Evolutionary conservation across 2,329 filamentous ascomycete species (phyloP), one percentile per base, ranked within the genome.

Genomic region (Stagonosporopsis cucurbitacearum): DNA sequence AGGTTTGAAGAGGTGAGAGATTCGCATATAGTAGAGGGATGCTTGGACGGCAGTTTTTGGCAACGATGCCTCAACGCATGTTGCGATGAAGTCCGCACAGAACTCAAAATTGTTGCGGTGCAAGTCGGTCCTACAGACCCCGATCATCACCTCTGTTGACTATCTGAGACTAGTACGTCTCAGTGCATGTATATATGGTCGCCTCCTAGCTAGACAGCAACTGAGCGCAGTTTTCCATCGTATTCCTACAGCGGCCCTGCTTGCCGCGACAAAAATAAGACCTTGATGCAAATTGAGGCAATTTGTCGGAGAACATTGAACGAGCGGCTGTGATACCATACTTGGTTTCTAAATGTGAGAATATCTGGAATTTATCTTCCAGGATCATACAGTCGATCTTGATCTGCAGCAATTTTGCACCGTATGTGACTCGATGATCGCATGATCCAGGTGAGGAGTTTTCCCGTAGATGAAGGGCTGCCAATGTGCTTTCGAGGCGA

Each of bases 31-130:
- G 40, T 69, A 70, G 4, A 79, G 52, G 2, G 60, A 62, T 3
- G 69, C 65, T 59, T 77, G 75, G 13, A 79, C 75, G 1, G 67
- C 68, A 3, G 78, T 63, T 26, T 75, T 78, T 0, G 77, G 74
- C 0, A 78, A 63, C 12, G 65, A 75, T n/a, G 72, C 67, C 0
- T 35, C 22, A 0, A 39, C 58, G 54, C 73, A 75, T 2, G 65
- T 63, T 1, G 52, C 41, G 25, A 78, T 75, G 19, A 78, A 64
- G 1, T 44, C 53, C 5, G 4, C 11, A 50, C 49, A 59, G 75
- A 77, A 9, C 56, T 7, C n/a, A 9, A 9, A 26, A 9, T 9
- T 26, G 25, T 9, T 26, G 5, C 25, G 25, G 25, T 9, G 9
- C n/a, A n/a, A n/a, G n/a, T n/a, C n/a, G n/a, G n/a, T n/a, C n/a